Base-by-base conservation (phyloP, 352 stramenopile genomes). In the Globisporangium parvum region DNA sequence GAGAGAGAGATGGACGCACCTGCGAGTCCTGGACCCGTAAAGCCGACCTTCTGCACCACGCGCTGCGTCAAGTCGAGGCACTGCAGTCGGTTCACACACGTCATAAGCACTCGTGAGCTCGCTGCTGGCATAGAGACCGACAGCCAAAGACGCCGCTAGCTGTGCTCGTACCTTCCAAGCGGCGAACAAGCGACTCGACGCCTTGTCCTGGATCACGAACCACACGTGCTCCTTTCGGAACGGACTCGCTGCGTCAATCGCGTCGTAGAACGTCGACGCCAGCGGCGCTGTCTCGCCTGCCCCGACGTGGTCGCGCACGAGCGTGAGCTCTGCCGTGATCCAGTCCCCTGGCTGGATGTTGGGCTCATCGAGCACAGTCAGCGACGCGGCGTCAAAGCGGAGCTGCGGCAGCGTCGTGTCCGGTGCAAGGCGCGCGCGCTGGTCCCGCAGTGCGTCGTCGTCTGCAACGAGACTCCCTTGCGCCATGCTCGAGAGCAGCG, bases 141-240 rank as follows among this genome's bases (percentile, higher is more conserved):
- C 1, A 18, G 41, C n/a, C 41, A 24, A 11, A 0, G n/a, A 6
- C 41, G 26, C 0, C 0, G 2, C 14, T 10, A 31, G 23, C 46
- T 4, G 9, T 2, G n/a, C 17, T 8, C 41, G 8, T 47, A 85
- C 73, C 76, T 93, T 91, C 69, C 75, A 82, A 33, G 80, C 80
- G 3, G 75, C 66, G 48, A 80, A 88, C 2, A 93, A 55, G 14
- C 73, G 75, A 4, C 67, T 78, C 31, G 67, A 78, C 21, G 51
- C 64, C 50, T 84, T 86, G 42, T 93, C 79, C 41, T 79, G 64
- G 24, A 90, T 71, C 8, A 90, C 47, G 40, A 90, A 73, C 79
- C 79, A 93, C 24, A 89, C 41, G 41, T 87, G 71, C 46, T 91
- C 83, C 63, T 87, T 87, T 28, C 80, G 77, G 54, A 89, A 91